A percentile compares a stretch with the other conserved stretches of the same genome.
Conservation (phyloP, 208 protist genomes). For the Leishmania tropica region DNA sequence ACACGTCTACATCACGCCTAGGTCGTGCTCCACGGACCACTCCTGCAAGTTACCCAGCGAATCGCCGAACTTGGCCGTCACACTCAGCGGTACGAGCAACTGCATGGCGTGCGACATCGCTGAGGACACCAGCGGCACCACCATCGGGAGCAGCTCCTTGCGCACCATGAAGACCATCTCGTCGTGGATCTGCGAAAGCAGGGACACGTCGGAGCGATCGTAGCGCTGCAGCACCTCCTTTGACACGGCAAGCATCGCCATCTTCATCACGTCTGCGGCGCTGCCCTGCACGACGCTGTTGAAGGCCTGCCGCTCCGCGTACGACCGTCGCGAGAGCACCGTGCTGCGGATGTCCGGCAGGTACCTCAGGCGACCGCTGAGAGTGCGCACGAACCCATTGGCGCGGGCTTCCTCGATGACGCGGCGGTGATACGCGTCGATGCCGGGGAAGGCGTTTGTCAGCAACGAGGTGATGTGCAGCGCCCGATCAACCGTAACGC, state of each 20-base stretch:
- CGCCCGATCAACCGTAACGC: conserved; percentile 64
- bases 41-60: conserved; percentile 71
- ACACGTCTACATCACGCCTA: conserved; percentile 45
- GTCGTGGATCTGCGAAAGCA: conserved; percentile 84
- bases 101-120: conserved; percentile 61
- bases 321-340: conserved; percentile 59
- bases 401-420: conserved; percentile 68
- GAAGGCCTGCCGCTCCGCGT: conserved; percentile 91
- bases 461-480: conserved; percentile 59
- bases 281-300: conserved; percentile 91
- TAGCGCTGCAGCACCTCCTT: conserved; percentile 60
- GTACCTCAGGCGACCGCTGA: conserved; percentile 73
- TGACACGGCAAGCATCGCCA: conserved; percentile 83
- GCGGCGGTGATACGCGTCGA: conserved; percentile 63
- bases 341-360: conserved; percentile 74
- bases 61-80: conserved; percentile 68
- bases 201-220: conserved; percentile 43
- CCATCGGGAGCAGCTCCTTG: conserved; percentile 36
- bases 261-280: conserved; percentile 91
- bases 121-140: conserved; percentile 48
- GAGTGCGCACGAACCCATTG: conserved; percentile 81
- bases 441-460: conserved; percentile 59
- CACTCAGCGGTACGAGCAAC: conserved; percentile 65
- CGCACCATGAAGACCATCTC: conserved; percentile 83
- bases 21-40: conserved; percentile 81